These are phyloP conservation scores for Davidsoniella virescens DNA, from an alignment of 2,329 filamentous ascomycete genomes.

Conservation along the genomic window DNA sequence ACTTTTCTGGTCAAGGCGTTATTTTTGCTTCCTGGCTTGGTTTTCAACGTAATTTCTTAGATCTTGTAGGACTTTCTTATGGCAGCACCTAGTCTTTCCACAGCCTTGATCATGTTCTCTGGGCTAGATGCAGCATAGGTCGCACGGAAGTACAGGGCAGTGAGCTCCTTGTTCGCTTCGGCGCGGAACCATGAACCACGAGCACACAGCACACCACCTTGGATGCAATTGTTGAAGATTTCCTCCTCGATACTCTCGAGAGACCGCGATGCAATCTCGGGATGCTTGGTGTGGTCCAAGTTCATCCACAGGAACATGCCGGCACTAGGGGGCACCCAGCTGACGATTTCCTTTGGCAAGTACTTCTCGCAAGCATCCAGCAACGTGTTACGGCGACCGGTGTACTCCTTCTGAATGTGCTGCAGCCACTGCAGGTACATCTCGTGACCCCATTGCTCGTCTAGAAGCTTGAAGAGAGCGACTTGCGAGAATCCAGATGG, in stretches of 20 bases:
- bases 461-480: conserved; percentile 72
- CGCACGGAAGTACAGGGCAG: conserved; percentile 67
- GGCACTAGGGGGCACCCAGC: conserved; percentile 63
- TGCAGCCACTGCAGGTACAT: conserved; percentile 86
- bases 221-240: conserved; percentile 64
- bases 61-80: conserved; percentile 41
- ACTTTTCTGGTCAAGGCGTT: too few species aligned
- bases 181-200: conserved; percentile 86
- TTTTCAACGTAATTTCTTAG: conserved; percentile 8
- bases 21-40: conserved; percentile 13
- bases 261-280: conserved; percentile 33
- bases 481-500: conserved; percentile 75
- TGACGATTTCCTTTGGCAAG: conserved; percentile 56
- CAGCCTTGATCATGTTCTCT: conserved; percentile 55
- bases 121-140: conserved; percentile 73
- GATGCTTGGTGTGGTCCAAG: conserved; percentile 51
- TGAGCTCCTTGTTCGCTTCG: conserved; percentile 40
- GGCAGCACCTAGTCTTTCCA: conserved; percentile 58
- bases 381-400: conserved; percentile 58
- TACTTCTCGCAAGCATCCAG: conserved; percentile 64
- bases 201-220: conserved; percentile 63
- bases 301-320: conserved; percentile 91
- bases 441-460: conserved; percentile 84
- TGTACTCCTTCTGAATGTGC: conserved; percentile 66
- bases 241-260: conserved; percentile 63